These are phyloP conservation scores for Cryoendolithus antarcticus DNA, from an alignment of 2,329 filamentous ascomycete species.

Conservation along the genomic window DNA sequence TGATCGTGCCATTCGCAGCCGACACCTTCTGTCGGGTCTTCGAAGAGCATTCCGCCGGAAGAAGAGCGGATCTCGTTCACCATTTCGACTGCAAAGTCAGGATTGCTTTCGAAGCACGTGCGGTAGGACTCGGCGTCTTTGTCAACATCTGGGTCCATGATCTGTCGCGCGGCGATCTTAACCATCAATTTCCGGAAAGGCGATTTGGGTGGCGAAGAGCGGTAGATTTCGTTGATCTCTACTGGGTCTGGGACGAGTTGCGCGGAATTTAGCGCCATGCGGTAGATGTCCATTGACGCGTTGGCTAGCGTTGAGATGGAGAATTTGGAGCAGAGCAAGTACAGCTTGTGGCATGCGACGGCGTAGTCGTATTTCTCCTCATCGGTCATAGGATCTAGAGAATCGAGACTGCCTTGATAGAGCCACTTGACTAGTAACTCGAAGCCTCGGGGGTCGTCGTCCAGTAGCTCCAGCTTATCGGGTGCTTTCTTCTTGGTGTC, in stretches of 20 bases:
- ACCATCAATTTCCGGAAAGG: conserved; percentile 40
- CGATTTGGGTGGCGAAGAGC: conserved; percentile 30
- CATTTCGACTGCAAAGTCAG: conserved; percentile 42
- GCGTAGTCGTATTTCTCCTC: conserved; percentile 43
- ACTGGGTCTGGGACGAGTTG: conserved; percentile 42
- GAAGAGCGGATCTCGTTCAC: conserved; percentile 39
- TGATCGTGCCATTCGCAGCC: conserved; percentile 42
- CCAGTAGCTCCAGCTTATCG: conserved; percentile 34
- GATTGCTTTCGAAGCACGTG: conserved; percentile 36
- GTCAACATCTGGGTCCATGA: conserved; percentile 42
- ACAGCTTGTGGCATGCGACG: conserved; percentile 41
- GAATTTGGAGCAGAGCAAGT: conserved; percentile 40
- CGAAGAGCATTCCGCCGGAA: conserved; percentile 38
- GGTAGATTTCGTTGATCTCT: conserved; percentile 43
- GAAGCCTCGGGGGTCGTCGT: conserved; percentile 40
- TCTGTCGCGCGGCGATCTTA: conserved; percentile 42
- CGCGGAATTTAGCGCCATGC: conserved; percentile 37
- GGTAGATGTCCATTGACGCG: conserved; percentile 42
- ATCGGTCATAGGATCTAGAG: conserved; percentile 35
- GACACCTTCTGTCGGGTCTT: conserved; percentile 37
- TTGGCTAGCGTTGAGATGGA: conserved; percentile 41
- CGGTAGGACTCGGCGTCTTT: conserved; percentile 38
- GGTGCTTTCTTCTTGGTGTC: conserved; percentile 1
- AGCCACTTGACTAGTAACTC: conserved; percentile 45
- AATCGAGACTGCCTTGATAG: conserved; percentile 41